Evolutionary conservation across 768 basidiomycete species (phyloP), one percentile per base, ranked within the genome.

Genomic region (Cystoderma amianthinum): DNA sequence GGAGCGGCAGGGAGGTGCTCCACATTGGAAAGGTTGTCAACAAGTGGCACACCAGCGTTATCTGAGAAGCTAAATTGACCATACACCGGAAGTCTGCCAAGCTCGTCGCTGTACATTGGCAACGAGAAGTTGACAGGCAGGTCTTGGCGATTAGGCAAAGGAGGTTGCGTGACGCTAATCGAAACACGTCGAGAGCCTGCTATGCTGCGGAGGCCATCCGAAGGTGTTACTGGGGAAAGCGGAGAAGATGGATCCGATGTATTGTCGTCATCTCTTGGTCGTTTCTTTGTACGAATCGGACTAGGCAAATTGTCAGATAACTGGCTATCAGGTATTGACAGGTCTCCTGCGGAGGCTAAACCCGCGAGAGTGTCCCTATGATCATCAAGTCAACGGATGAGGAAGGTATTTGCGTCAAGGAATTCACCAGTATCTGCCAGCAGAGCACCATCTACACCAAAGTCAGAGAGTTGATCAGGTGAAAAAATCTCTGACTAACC

Each of bases 31-130:
- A 44, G 36, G 28, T 44, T 44, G 9, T 28, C 45, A 43, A 5
- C 32, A 32, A 24, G 16, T 36, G 44, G 6, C 6, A 48, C 32
- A 17, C 41, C 43, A 39, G 44, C 42, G 2, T 58, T 51, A 36
- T 65, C 64, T 1, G 55, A 52, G 35, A 65, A 67, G 34, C 57
- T 64, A 44, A 68, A 64, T 44, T 68, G 63, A 2, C 66, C 67
- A 44, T 65, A 66, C 3, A 68, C 53, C 2, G 80, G 80, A 1
- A 81, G 56, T 30, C 74, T 61, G 2, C 78, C 80, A 5, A 82
- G 59, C 41, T 81, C 79, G 35, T 70, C 71, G 50, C 67, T 71
- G 49, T 79, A 74, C 51, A 78, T 67, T 0, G 80, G 79, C 3
- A 81, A 60, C 12, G 65, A 53, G 43, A 63, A 63, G 37, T 59